Base-by-base conservation (phyloP, 2,329 filamentous ascomycete species). In the Ambrosiella beaveri region DNA sequence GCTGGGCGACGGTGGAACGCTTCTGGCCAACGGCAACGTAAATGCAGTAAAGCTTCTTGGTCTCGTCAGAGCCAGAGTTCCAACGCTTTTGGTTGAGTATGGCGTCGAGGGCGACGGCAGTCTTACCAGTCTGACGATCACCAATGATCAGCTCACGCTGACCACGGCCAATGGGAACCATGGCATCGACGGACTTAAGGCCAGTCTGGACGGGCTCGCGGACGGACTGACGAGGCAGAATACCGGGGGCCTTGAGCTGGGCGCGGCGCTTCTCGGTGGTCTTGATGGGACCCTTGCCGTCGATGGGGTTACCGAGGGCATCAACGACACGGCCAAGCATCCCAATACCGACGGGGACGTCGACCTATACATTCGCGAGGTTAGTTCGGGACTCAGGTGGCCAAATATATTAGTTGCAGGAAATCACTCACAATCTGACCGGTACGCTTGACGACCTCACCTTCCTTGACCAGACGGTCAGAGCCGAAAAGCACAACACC, bases 81-180 rank as follows among this genome's bases (percentile, higher is more conserved):
- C 91, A 97, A 71, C 91, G 82, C 84, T 93, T 94, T 82, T 98
- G 93, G 86, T 98, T 98, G 63, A 98, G 85, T 67, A 98, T 97
- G 74, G 91, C 84, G 73, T 98, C 93, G 63, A 98, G 88, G 69
- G 86, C 91, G 72, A 98, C 91, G 69, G 93, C 93, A 71, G 93
- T 98, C 86, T 98, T 98, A 76, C 93, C 93, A 68, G 93, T 98
- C 79, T 98, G 93, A 89, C 93, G 93, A 74, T 98, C 93, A 80
- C 93, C 93, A 75, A 98, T 98, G 75, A 98, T 97, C 82, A 98
- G 79, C 81, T 98, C 93, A 91, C 93, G 93, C 82, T 98, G 93
- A 71, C 93, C 93, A 91, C 93, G 93, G 73, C 93, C 93, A 69
- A 98, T 96, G 69, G 93, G 93, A 68, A 98, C 93, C 93, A 98